phyloP scores from a whole-genome alignment of 116 monocot species.

The Thalassia testudinum region DNA sequence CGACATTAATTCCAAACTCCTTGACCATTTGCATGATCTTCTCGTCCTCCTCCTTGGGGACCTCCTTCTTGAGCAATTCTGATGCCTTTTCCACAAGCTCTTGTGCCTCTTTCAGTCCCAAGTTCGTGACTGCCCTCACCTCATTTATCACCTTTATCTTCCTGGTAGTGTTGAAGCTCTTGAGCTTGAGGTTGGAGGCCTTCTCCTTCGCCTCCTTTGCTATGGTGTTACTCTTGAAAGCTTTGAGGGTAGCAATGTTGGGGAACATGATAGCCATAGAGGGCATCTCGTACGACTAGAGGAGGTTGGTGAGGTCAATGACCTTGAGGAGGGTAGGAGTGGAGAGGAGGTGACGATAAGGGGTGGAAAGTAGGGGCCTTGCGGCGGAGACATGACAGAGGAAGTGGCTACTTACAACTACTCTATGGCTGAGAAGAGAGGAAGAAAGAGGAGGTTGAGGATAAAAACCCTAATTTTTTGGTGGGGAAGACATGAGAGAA shows the following conservation, averaged over 20 bases:
- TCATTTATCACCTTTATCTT: no score
- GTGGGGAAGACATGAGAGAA: no score
- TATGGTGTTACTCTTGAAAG: constrained; percentile 1
- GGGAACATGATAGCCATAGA: constrained; percentile 54
- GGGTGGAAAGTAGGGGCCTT: no score
- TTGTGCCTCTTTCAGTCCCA: constrained; percentile 88
- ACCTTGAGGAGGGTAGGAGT: constrained; percentile 70
- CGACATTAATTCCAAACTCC: constrained; percentile 64
- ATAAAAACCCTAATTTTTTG: no score
- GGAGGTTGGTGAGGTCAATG: constrained; percentile 51
- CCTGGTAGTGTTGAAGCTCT: constrained; percentile 58
- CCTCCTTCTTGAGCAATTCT: constrained; percentile 48
- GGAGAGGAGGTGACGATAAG: no score
- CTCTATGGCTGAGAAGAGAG: no score
- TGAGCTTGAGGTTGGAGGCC: constrained; percentile 76
- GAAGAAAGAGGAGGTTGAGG: no score
- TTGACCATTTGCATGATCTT: constrained; percentile 73
- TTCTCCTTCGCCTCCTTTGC: constrained; percentile 79
- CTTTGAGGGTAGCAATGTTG: constrained; percentile 16
- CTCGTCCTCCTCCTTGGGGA: constrained; percentile 75
- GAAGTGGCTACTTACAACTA: no score
- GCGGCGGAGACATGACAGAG: no score
- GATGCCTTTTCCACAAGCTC: constrained; percentile 85
- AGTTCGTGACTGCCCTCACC: constrained; percentile 57
- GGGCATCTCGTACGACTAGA: constrained; percentile 53